Conservation (phyloP, 2,329 filamentous ascomycete genomes). For the Fusarium multiceps region DNA sequence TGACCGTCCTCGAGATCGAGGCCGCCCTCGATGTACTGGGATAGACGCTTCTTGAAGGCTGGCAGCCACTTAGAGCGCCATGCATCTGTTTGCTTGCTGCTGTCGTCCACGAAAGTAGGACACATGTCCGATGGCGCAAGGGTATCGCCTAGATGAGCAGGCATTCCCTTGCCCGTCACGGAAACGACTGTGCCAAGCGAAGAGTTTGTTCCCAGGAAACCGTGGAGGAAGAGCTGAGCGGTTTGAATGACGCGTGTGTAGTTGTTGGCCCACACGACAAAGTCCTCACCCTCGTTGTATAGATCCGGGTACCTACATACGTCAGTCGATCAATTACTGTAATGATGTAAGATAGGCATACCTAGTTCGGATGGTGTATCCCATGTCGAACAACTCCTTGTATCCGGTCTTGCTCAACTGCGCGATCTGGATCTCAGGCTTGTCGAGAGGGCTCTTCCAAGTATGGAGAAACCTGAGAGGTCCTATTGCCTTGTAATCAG, state of each 20-base stretch:
- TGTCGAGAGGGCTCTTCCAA: slow-evolving; percentile 68
- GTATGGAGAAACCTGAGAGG: slow-evolving; percentile 65
- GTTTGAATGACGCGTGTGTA: slow-evolving; percentile 73
- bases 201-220: slow-evolving; percentile 68
- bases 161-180: slow-evolving; percentile 66
- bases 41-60: slow-evolving; percentile 63
- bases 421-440: slow-evolving; percentile 66
- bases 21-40: slow-evolving; percentile 63
- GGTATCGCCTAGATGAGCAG: slow-evolving; percentile 67
- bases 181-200: slow-evolving; percentile 66
- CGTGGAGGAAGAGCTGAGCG: slow-evolving; percentile 69
- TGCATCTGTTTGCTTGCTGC: slow-evolving; percentile 57
- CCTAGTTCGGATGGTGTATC: slow-evolving; percentile 62
- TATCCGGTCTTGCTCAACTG: slow-evolving; percentile 71
- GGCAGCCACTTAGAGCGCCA: slow-evolving; percentile 67
- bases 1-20: slow-evolving; percentile 66
- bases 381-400: slow-evolving; percentile 69
- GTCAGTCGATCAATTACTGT: not conserved
- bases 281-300: slow-evolving; percentile 60
- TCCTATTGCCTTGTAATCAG: slow-evolving; percentile 64
- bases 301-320: slow-evolving; percentile 59
- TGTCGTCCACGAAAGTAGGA: slow-evolving; percentile 66
- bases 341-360: not conserved
- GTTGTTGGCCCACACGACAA: slow-evolving; percentile 73
- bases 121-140: slow-evolving; percentile 72